A percentile compares a stretch with the other conserved stretches of the same genome.
Conservation (phyloP, 1,139 yeast species). For the Kurtzmaniella quercitrusa region DNA sequence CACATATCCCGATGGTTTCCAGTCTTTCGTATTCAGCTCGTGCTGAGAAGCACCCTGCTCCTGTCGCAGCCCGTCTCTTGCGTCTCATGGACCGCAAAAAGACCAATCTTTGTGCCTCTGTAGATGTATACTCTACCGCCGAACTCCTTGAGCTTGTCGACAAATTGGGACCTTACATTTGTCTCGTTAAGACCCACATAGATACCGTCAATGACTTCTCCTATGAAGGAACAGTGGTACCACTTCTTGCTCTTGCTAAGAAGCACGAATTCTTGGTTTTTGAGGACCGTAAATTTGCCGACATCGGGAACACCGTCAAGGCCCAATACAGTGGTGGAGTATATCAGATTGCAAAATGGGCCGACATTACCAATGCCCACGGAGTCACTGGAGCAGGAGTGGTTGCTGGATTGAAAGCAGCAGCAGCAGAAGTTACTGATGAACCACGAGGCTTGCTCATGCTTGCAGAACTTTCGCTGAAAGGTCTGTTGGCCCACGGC, state of each 20-base stretch:
- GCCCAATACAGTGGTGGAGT: constrained; percentile 90
- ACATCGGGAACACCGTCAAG: constrained; percentile 97
- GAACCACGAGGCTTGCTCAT: constrained; percentile 85
- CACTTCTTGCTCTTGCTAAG: constrained; percentile 63
- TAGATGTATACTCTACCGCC: constrained; percentile 76
- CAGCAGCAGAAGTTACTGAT: constrained; percentile 66
- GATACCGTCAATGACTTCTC: constrained; percentile 89
- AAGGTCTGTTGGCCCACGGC: constrained; percentile 90
- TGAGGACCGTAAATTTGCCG: constrained; percentile 97
- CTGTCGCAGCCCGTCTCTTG: constrained; percentile 75
- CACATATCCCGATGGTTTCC: constrained; percentile 15
- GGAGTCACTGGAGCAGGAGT: constrained; percentile 96
- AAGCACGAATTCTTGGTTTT: constrained; percentile 84
- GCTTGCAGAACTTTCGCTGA: constrained; percentile 93
- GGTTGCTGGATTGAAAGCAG: constrained; percentile 81
- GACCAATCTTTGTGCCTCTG: constrained; percentile 93
- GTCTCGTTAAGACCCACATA: constrained; percentile 90
- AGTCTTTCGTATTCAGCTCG: constrained; percentile 56
- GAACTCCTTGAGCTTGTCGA: constrained; percentile 75
- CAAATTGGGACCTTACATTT: constrained; percentile 82
- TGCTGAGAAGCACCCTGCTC: constrained; percentile 67
- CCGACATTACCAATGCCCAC: constrained; percentile 96
- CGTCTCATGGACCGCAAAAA: constrained; percentile 72
- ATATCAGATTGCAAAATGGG: constrained; percentile 85
- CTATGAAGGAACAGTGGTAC: constrained; percentile 71